Percentiles rank a stretch among this genome's conserved stretches.
Conservation (phyloP, 148 eudicot species). For the Spergularia bocconei region DNA sequence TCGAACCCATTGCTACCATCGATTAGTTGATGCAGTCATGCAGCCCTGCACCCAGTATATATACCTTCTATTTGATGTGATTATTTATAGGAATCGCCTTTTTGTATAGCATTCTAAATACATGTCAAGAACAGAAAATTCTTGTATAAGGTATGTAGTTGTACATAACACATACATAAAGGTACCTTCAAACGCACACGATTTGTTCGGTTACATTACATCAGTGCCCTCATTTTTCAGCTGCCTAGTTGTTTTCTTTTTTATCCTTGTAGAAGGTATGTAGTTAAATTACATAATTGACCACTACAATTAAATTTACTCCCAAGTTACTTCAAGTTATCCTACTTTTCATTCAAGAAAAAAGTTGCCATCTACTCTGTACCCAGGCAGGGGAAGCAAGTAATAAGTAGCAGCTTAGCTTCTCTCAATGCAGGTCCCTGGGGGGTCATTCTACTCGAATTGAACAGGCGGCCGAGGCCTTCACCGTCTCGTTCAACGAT, state of each 20-base stretch:
- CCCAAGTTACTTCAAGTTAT: too few species aligned
- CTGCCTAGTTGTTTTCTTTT: neutral
- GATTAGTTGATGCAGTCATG: constrained; percentile 34
- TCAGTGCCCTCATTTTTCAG: neutral
- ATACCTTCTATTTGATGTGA: neutral
- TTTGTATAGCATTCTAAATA: constrained; percentile 10
- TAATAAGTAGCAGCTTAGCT: too few species aligned
- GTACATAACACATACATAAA: constrained; percentile 17
- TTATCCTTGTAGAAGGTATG: neutral
- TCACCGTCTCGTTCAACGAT: too few species aligned
- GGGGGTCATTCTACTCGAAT: too few species aligned
- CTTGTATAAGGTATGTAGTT: neutral
- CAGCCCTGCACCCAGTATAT: too few species aligned
- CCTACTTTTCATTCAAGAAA: too few species aligned
- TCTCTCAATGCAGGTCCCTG: too few species aligned
- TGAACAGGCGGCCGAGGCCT: too few species aligned
- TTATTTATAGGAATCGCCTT: constrained; percentile 3
- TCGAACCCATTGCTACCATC: constrained; percentile 74
- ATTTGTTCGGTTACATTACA: neutral
- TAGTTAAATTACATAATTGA: too few species aligned
- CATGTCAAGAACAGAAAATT: neutral
- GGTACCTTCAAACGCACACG: neutral
- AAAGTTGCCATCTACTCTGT: too few species aligned
- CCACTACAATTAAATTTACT: too few species aligned
- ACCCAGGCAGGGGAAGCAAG: too few species aligned